Evolutionary conservation across 768 basidiomycete genomes (phyloP).

Genomic region (Coprinellus aureogranulatus): DNA sequence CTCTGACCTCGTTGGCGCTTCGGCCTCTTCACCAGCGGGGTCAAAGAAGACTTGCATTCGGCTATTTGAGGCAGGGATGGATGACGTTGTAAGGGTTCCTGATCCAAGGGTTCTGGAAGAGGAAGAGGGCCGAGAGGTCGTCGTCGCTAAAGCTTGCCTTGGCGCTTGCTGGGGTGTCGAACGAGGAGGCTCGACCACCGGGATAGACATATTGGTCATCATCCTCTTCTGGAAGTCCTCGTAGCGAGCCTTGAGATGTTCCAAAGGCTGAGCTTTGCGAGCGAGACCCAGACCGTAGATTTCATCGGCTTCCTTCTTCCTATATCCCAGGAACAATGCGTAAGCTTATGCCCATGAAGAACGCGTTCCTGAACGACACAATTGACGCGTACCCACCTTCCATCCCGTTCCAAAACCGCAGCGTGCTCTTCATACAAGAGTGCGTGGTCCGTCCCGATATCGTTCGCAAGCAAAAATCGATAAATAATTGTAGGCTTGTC

Average conservation of each 20-base stretch:
- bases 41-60: slow-evolving; percentile 75
- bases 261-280: slow-evolving; percentile 75
- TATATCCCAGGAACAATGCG: slow-evolving; percentile 26
- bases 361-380: background rate
- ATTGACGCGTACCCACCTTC: slow-evolving; percentile 52
- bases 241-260: slow-evolving; percentile 74
- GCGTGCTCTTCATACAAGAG: slow-evolving; percentile 93
- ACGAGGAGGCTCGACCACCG: slow-evolving; percentile 34
- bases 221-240: slow-evolving; percentile 90
- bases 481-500: slow-evolving; percentile 88
- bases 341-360: slow-evolving; percentile 4
- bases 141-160: slow-evolving; percentile 35
- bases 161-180: slow-evolving; percentile 31
- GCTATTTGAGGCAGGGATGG: slow-evolving; percentile 45
- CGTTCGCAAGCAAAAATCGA: slow-evolving; percentile 84
- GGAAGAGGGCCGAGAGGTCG: slow-evolving; percentile 42
- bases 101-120: slow-evolving; percentile 33
- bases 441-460: slow-evolving; percentile 80
- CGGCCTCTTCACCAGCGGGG: slow-evolving; percentile 51
- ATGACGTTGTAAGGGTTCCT: slow-evolving; percentile 23
- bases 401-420: slow-evolving; percentile 74
- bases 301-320: slow-evolving; percentile 86
- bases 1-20: slow-evolving; percentile 41
- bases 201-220: slow-evolving; percentile 55
- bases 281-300: slow-evolving; percentile 87